Evolutionary conservation across 768 basidiomycete species (phyloP).

Genomic region (Coprinopsis strossmayeri): DNA sequence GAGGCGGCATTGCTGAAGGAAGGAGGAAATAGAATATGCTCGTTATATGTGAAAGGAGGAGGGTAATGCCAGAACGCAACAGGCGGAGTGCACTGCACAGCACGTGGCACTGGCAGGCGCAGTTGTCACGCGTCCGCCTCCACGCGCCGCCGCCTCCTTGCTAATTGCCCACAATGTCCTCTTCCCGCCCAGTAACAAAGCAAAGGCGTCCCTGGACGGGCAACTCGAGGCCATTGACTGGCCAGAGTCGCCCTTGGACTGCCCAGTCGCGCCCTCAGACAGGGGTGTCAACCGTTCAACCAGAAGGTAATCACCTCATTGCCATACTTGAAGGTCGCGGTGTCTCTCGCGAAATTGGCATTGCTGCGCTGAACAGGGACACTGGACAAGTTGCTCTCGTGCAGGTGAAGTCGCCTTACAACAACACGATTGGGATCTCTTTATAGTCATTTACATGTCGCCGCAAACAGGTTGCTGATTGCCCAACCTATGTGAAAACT

Average conservation of each 20-base stretch:
- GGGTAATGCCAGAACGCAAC: not conserved
- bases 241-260: constrained; percentile 42
- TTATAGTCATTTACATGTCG: not conserved
- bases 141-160: not conserved
- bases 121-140: not conserved
- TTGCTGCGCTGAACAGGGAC: constrained; percentile 79
- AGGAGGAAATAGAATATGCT: too few species aligned
- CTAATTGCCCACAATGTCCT: constrained; percentile 2
- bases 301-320: constrained; percentile 57
- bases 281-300: constrained; percentile 61
- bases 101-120: constrained; percentile 4
- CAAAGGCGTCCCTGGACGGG: constrained; percentile 9
- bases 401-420: constrained; percentile 51
- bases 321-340: constrained; percentile 75
- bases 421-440: not conserved
- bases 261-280: constrained; percentile 53
- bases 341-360: constrained; percentile 76
- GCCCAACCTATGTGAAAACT: constrained; percentile 84
- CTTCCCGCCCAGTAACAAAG: not conserved
- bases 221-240: constrained; percentile 2
- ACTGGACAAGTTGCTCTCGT: constrained; percentile 71
- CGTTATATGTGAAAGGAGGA: constrained; percentile 2
- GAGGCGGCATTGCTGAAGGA: constrained; percentile 60
- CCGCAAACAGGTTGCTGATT: constrained; percentile 63
- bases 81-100: not conserved